These are phyloP conservation scores for Dacryopinax spathularia DNA, from an alignment of 768 basidiomycete genomes.

Conservation along the genomic window DNA sequence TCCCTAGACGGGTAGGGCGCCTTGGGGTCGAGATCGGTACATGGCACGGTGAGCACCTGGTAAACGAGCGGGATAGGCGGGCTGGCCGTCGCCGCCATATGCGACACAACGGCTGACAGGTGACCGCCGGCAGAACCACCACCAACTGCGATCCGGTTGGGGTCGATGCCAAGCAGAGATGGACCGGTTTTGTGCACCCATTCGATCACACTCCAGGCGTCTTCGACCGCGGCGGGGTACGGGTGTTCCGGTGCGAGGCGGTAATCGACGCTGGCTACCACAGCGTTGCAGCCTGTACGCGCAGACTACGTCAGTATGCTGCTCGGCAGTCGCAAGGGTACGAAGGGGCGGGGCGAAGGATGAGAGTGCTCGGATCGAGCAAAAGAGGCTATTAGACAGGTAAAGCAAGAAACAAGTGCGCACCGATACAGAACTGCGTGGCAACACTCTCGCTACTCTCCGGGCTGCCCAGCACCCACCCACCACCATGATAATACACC, in stretches of 20 bases:
- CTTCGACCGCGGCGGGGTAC: conserved; percentile 58
- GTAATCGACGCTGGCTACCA: conserved; percentile 55
- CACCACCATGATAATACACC: conserved; percentile 63
- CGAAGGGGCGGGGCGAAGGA: no score
- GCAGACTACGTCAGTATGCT: no score
- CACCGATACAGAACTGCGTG: conserved; percentile 46
- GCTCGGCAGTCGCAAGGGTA: no score
- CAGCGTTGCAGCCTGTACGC: conserved; percentile 42
- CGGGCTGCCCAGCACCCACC: conserved; percentile 35
- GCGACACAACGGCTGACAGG: conserved; percentile 47
- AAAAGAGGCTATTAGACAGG: not conserved
- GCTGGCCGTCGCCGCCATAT: conserved; percentile 39
- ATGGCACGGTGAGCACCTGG: conserved; percentile 57
- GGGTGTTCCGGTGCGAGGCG: conserved; percentile 56
- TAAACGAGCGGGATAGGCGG: conserved; percentile 43
- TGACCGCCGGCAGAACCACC: conserved; percentile 67
- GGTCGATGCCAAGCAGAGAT: conserved; percentile 35
- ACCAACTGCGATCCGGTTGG: conserved; percentile 45
- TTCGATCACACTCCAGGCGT: conserved; percentile 49
- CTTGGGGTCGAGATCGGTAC: conserved; percentile 37
- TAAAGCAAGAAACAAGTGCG: not conserved
- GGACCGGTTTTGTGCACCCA: conserved; percentile 45
- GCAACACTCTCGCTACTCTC: conserved; percentile 44
- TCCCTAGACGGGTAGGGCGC: conserved; percentile 37
- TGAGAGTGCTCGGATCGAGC: not conserved